These are phyloP conservation scores for Logfia minima DNA, from an alignment of 129 eudicot species.

Conservation along the genomic window DNA sequence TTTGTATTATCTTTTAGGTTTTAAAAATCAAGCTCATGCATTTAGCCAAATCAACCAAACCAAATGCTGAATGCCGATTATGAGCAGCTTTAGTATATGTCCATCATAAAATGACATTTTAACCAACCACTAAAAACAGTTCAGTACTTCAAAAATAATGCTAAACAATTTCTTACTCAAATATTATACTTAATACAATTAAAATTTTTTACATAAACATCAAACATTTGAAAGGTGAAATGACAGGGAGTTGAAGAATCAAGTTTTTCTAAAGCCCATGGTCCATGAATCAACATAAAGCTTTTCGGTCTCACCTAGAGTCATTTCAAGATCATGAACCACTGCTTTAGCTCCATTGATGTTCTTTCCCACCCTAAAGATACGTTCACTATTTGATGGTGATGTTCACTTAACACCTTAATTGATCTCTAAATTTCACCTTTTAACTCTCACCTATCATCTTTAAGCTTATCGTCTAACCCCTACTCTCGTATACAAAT, in stretches of 20 bases:
- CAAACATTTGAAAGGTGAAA: conserved; percentile 26
- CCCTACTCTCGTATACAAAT: neutral
- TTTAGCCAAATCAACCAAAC: neutral
- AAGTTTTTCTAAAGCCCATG: conserved; percentile 34
- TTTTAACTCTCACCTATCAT: conserved; percentile 15
- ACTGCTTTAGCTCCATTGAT: conserved; percentile 33
- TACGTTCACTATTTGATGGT: conserved; percentile 33
- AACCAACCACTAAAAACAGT: neutral
- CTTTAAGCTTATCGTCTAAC: conserved; percentile 1
- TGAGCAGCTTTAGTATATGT: conserved; percentile 4
- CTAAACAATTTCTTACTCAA: neutral
- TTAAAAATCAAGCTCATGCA: neutral
- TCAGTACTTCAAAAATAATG: neutral
- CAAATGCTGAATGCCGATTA: neutral
- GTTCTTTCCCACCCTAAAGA: conserved; percentile 25
- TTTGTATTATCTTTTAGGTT: no score
- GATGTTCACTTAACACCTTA: conserved; percentile 35
- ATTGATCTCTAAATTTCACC: conserved; percentile 14
- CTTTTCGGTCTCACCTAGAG: conserved; percentile 36
- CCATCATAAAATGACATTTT: neutral
- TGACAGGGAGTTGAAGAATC: conserved; percentile 38
- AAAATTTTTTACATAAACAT: neutral
- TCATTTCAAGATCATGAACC: conserved; percentile 35
- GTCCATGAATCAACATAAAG: conserved; percentile 33
- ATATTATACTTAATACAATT: neutral